These are phyloP conservation scores for Trichoderma guizhouense DNA, from an alignment of 2,329 filamentous ascomycete species.

Conservation along the genomic window DNA sequence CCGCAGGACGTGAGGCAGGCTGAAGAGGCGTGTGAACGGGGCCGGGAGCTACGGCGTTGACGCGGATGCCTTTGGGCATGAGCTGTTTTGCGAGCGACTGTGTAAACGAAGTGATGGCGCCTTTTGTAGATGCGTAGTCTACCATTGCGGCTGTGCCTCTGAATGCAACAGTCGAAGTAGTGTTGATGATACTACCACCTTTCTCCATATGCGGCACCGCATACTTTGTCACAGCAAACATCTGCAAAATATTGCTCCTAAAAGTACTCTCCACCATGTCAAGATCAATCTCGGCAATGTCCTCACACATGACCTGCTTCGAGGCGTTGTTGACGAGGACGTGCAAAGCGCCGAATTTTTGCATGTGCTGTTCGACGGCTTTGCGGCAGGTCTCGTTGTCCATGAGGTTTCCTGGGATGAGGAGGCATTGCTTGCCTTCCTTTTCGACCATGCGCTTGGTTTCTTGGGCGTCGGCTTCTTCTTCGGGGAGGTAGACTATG, in stretches of 20 bases:
- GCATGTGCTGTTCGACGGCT: constrained; percentile 62
- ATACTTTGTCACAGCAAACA: constrained; percentile 80
- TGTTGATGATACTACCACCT: constrained; percentile 48
- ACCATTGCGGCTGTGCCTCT: constrained; percentile 45
- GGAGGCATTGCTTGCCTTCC: constrained; percentile 62
- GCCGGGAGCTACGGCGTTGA: constrained; percentile 37
- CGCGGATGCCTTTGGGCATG: constrained; percentile 50
- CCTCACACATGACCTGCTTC: constrained; percentile 7
- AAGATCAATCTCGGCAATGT: constrained; percentile 27
- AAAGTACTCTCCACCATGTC: constrained; percentile 72
- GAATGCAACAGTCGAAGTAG: constrained; percentile 48
- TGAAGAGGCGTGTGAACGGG: constrained; percentile 28
- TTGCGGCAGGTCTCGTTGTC: constrained; percentile 66
- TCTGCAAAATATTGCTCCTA: constrained; percentile 77
- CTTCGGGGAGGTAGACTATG: constrained; percentile 71
- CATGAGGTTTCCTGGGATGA: constrained; percentile 62
- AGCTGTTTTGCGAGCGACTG: constrained; percentile 47
- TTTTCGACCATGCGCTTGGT: constrained; percentile 69
- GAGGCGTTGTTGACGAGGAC: constrained; percentile 74
- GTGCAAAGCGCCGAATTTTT: constrained; percentile 66
- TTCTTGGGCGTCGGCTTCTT: constrained; percentile 72
- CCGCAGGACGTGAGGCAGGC: constrained; percentile 40
- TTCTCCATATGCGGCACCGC: constrained; percentile 66
- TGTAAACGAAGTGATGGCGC: constrained; percentile 54
- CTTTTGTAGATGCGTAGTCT: constrained; percentile 54